These are phyloP conservation scores for Corniculantispora saksenae DNA, from an alignment of 2,329 filamentous ascomycete species.

Conservation along the genomic window DNA sequence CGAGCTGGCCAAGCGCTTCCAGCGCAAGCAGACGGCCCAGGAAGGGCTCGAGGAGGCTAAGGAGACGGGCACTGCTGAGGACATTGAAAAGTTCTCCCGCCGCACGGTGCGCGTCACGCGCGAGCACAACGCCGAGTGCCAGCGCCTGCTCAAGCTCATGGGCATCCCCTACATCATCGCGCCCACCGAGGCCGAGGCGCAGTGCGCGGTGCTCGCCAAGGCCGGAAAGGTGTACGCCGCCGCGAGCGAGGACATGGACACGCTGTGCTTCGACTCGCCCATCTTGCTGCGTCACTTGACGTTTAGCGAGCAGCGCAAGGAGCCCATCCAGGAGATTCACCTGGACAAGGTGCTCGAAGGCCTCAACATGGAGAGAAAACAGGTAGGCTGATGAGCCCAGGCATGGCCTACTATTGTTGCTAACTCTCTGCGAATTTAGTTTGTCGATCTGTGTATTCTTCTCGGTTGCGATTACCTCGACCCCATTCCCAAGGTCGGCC, in stretches of 20 bases:
- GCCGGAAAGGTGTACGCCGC: constrained; percentile 96
- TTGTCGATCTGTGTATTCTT: constrained; percentile 96
- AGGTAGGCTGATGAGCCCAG: constrained; percentile 47
- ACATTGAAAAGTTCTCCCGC: constrained; percentile 96
- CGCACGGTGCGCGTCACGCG: constrained; percentile 92
- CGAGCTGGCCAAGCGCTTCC: constrained; percentile 92
- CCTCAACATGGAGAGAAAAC: constrained; percentile 80
- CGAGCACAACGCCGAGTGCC: constrained; percentile 95
- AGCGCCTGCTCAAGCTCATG: constrained; percentile 89
- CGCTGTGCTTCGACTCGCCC: constrained; percentile 89
- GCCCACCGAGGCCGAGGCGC: constrained; percentile 94
- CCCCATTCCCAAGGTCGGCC: constrained; percentile 91
- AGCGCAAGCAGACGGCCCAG: constrained; percentile 88
- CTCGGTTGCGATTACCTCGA: constrained; percentile 98
- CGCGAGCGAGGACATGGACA: constrained; percentile 98
- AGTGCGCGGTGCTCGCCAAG: constrained; percentile 85
- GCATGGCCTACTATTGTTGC: too few relatives aligned
- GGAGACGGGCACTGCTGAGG: constrained; percentile 92
- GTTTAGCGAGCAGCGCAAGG: constrained; percentile 95
- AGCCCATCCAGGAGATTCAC: constrained; percentile 94
- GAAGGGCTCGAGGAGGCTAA: constrained; percentile 93
- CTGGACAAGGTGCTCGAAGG: constrained; percentile 85
- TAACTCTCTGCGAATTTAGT: constrained; percentile 53
- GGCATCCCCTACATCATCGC: constrained; percentile 93
- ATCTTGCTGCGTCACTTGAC: constrained; percentile 91